Evolutionary conservation across 2,329 filamentous ascomycete genomes (phyloP).

Genomic region (Polytolypa hystricis): DNA sequence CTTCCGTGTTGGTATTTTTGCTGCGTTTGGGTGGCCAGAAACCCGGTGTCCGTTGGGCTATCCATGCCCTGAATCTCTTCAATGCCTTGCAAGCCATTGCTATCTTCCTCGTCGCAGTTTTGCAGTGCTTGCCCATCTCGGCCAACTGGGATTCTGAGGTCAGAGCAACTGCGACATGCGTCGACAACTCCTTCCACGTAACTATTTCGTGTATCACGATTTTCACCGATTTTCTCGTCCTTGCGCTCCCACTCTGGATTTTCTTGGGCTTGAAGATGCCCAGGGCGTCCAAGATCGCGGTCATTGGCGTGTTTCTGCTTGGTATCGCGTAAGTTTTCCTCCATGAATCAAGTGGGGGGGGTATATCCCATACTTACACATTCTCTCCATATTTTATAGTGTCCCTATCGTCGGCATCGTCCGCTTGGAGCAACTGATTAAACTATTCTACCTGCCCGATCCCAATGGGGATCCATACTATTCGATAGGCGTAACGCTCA

Average conservation of each 20-base stretch:
- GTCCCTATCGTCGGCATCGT: not conserved
- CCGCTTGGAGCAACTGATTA: not conserved
- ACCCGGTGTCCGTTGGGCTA: not conserved
- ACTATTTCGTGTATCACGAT: slow-evolving; percentile 30
- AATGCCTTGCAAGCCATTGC: slow-evolving; percentile 27
- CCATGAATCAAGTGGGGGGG: slow-evolving; percentile 12
- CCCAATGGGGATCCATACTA: not conserved
- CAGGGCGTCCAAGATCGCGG: not conserved
- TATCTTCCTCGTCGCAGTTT: slow-evolving; percentile 28
- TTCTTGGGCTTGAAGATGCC: slow-evolving; percentile 26
- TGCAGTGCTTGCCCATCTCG: slow-evolving; percentile 31
- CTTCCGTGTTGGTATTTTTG: slow-evolving; percentile 4
- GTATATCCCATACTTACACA: not conserved
- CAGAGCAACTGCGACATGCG: slow-evolving; percentile 18
- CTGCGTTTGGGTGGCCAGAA: slow-evolving; percentile 1
- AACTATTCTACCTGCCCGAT: not conserved
- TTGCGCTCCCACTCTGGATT: slow-evolving; percentile 31
- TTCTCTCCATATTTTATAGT: not conserved
- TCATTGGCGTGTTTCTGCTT: not conserved
- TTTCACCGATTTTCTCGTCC: slow-evolving; percentile 31
- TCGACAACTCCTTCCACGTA: slow-evolving; percentile 25
- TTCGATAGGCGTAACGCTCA: not conserved
- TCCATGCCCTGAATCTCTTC: slow-evolving; percentile 10
- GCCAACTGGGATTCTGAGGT: slow-evolving; percentile 22
- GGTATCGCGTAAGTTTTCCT: not conserved